A percentile compares a stretch with the other conserved stretches of the same genome.
Conservation (phyloP, 1,284 basidiomycete species). For the Cutaneotrichosporon sp. region DNA sequence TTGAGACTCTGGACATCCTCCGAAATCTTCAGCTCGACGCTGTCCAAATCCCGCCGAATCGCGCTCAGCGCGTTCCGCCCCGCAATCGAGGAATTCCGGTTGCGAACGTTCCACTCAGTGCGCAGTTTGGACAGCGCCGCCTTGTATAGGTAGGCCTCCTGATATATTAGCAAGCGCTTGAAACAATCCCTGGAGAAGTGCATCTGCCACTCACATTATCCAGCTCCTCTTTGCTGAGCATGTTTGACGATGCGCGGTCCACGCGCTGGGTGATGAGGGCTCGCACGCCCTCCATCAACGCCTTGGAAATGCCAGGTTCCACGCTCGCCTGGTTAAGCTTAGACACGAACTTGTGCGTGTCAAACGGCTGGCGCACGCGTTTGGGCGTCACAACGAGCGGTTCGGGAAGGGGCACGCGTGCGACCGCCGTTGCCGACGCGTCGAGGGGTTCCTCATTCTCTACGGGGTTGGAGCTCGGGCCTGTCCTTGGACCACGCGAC, state of each 20-base stretch:
- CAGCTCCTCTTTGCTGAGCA: slow-evolving; percentile 75
- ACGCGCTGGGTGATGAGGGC: slow-evolving; percentile 72
- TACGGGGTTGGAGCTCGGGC: not conserved
- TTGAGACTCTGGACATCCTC: slow-evolving; percentile 85
- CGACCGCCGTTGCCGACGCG: slow-evolving; percentile 7
- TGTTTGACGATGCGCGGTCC: slow-evolving; percentile 65
- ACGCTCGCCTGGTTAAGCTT: slow-evolving; percentile 42
- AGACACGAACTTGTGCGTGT: slow-evolving; percentile 47
- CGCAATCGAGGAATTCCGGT: slow-evolving; percentile 77
- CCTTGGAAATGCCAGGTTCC: slow-evolving; percentile 55
- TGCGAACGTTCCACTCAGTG: slow-evolving; percentile 76
- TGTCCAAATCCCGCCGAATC: slow-evolving; percentile 82
- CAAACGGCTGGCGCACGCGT: slow-evolving; percentile 43
- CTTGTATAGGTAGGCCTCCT: slow-evolving; percentile 94
- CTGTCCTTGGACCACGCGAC: not conserved
- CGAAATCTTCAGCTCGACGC: slow-evolving; percentile 83
- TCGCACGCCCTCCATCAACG: slow-evolving; percentile 81
- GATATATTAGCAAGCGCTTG: slow-evolving; percentile 1
- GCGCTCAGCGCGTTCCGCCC: slow-evolving; percentile 71
- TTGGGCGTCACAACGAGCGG: slow-evolving; percentile 1
- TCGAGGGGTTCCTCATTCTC: not conserved
- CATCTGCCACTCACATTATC: slow-evolving; percentile 67
- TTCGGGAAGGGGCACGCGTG: slow-evolving; percentile 11
- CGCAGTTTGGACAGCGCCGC: slow-evolving; percentile 89
- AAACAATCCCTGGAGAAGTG: not conserved